A percentile compares a stretch with the other conserved stretches of the same genome.
Conservation (phyloP, 306 rosid species). For the Parietaria judaica region DNA sequence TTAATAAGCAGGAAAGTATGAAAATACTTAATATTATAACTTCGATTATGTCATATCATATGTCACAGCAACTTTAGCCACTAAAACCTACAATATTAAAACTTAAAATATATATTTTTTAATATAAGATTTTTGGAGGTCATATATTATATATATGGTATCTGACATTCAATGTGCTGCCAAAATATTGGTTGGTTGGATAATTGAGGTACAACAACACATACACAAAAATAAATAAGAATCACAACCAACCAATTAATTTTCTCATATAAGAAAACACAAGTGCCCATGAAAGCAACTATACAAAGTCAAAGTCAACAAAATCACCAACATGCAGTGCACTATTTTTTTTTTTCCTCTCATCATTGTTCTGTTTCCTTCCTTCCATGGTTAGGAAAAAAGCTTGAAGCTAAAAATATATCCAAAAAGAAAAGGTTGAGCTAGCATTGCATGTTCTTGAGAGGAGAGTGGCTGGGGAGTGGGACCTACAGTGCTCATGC, state of each 20-base stretch:
- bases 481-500: slow-evolving; percentile 20
- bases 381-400: background rate
- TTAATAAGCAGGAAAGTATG: too few relatives aligned
- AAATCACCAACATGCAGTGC: slow-evolving; percentile 2
- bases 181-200: slow-evolving; percentile 3
- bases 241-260: background rate
- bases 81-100: too few relatives aligned
- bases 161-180: background rate
- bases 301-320: slow-evolving; percentile 3
- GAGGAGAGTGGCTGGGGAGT: slow-evolving; percentile 13
- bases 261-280: background rate
- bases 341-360: background rate
- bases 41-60: too few relatives aligned
- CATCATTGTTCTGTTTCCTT: background rate
- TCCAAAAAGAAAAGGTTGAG: background rate
- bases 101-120: too few relatives aligned
- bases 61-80: too few relatives aligned
- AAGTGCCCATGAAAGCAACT: background rate
- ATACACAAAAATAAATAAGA: background rate
- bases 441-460: slow-evolving; percentile 18
- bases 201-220: background rate
- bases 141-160: background rate
- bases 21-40: too few relatives aligned
- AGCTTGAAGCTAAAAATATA: background rate
- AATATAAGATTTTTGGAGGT: background rate